Evolutionary conservation across 2,329 filamentous ascomycete species (phyloP).

Genomic region (Exophiala xenobiotica): DNA sequence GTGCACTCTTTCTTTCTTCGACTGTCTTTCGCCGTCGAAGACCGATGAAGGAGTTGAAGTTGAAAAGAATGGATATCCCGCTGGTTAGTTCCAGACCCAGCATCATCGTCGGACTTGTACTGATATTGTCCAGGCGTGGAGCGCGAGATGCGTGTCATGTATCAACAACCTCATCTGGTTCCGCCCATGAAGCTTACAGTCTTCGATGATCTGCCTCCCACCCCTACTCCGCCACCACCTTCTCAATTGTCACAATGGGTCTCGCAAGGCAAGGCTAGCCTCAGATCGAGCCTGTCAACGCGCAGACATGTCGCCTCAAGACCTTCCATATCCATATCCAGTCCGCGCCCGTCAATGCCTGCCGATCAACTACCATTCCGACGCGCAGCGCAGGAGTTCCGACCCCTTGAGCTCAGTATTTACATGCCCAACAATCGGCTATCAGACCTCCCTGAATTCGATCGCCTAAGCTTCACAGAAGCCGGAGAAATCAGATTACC

Average conservation of each 20-base stretch:
- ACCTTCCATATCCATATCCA: conserved; percentile 44
- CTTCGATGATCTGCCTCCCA: conserved; percentile 42
- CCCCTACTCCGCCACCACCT: conserved; percentile 34
- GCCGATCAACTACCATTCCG: conserved; percentile 22
- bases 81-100: conserved; percentile 8
- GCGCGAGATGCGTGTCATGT: conserved; percentile 45
- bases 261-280: conserved; percentile 41
- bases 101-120: not conserved
- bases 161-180: conserved; percentile 46
- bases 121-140: conserved; percentile 36
- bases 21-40: conserved; percentile 20
- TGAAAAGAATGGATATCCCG: not conserved
- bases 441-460: conserved; percentile 47
- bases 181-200: conserved; percentile 47
- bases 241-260: conserved; percentile 39
- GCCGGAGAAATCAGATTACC: conserved; percentile 34
- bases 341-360: conserved; percentile 33
- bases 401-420: conserved; percentile 49
- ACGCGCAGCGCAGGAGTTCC: conserved; percentile 33
- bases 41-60: not conserved
- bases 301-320: conserved; percentile 37
- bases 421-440: conserved; percentile 45
- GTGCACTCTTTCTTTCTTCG: conserved; percentile 20
- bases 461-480: conserved; percentile 38
- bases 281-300: conserved; percentile 42